These are phyloP conservation scores for Ogataea minuta DNA, from an alignment of 805 yeast species.

Conservation along the genomic window DNA sequence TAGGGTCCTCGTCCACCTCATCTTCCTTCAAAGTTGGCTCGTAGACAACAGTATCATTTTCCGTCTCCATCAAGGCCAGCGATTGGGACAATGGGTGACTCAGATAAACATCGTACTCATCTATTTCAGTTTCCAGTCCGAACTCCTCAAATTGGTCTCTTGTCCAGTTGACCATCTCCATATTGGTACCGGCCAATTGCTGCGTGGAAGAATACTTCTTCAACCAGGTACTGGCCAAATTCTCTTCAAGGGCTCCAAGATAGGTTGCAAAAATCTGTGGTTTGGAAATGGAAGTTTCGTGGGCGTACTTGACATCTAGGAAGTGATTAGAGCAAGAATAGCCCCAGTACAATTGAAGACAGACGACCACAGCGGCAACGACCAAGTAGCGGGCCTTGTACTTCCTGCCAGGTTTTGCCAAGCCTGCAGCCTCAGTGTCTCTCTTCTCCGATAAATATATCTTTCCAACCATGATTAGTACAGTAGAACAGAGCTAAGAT, in stretches of 20 bases:
- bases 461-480: slow-evolving; percentile 1
- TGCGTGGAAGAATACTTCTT: slow-evolving; percentile 49
- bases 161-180: slow-evolving; percentile 56
- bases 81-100: slow-evolving; percentile 60
- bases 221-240: slow-evolving; percentile 53
- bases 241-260: slow-evolving; percentile 30
- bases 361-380: not conserved
- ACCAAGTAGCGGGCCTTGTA: not conserved
- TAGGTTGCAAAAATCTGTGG: slow-evolving; percentile 11
- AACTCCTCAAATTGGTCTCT: slow-evolving; percentile 53
- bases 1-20: slow-evolving; percentile 45
- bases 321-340: slow-evolving; percentile 2
- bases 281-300: not conserved
- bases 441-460: not conserved
- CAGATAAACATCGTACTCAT: slow-evolving; percentile 58
- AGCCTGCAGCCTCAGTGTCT: not conserved
- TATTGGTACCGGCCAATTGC: slow-evolving; percentile 55
- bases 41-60: slow-evolving; percentile 34
- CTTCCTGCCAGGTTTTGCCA: too few relatives aligned
- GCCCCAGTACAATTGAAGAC: not conserved
- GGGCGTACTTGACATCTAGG: not conserved
- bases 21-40: slow-evolving; percentile 57
- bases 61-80: slow-evolving; percentile 39
- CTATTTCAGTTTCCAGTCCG: slow-evolving; percentile 55
- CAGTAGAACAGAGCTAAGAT: not conserved